A percentile compares a stretch with the other conserved stretches of the same genome.
phyloP scores from a whole-genome alignment of 2,329 filamentous ascomycete species.

The Emergomyces africanus region DNA sequence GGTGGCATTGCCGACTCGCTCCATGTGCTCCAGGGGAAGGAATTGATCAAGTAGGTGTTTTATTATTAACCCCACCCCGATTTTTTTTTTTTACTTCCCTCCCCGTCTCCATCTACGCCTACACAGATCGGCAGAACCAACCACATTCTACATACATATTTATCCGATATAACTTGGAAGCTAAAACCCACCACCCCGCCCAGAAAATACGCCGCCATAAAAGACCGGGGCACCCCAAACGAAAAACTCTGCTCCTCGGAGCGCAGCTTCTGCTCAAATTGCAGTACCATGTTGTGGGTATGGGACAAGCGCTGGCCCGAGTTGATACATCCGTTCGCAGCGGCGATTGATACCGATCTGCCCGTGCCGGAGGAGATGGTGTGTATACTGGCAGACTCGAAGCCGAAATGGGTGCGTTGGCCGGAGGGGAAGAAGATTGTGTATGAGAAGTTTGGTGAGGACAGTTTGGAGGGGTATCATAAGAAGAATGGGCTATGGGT shows the following conservation, averaged over 20 bases:
- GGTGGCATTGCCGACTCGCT: slow-evolving; percentile 33
- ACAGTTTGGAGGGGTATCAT: slow-evolving; percentile 36
- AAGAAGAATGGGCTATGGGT: slow-evolving; percentile 29
- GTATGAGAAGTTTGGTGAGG: slow-evolving; percentile 24
- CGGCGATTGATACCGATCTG: slow-evolving; percentile 36
- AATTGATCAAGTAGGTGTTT: slow-evolving; percentile 31
- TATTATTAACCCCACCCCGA: neutral
- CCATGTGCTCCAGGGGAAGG: slow-evolving; percentile 29
- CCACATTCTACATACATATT: no score
- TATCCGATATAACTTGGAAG: neutral
- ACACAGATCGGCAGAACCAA: no score
- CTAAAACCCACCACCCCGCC: neutral
- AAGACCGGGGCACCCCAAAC: slow-evolving; percentile 28
- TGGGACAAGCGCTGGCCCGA: slow-evolving; percentile 37
- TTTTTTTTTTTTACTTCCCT: neutral
- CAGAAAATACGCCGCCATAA: slow-evolving; percentile 35
- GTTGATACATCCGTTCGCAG: slow-evolving; percentile 38
- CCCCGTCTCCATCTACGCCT: no score
- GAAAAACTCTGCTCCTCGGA: slow-evolving; percentile 28
- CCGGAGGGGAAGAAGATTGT: slow-evolving; percentile 36
- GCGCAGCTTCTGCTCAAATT: slow-evolving; percentile 36
- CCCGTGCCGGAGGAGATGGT: slow-evolving; percentile 35
- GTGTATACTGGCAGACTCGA: slow-evolving; percentile 32
- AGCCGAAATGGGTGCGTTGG: slow-evolving; percentile 35
- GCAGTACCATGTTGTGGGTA: slow-evolving; percentile 36